A percentile compares a stretch with the other conserved stretches of the same genome.
Conservation (phyloP, 2,329 filamentous ascomycete genomes). For the Aspergillus ibericus region DNA sequence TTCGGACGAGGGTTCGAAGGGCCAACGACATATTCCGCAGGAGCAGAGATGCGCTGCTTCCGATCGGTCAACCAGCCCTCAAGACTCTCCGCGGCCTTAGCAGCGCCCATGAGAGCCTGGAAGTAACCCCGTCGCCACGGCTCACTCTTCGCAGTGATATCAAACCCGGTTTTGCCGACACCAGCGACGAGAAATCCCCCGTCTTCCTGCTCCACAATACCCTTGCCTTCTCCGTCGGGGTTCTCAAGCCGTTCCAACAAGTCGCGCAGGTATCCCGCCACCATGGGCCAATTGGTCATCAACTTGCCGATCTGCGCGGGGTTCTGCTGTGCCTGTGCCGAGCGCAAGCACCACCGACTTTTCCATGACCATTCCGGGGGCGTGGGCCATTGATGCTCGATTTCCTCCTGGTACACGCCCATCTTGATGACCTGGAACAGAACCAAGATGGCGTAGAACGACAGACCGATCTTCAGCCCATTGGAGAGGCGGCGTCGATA, state of each 20-base stretch:
- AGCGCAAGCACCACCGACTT: conserved; percentile 67
- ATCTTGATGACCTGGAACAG: conserved; percentile 63
- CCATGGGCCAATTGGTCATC: conserved; percentile 67
- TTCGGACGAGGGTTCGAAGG: conserved; percentile 80
- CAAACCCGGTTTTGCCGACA: conserved; percentile 59
- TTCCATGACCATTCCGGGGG: conserved; percentile 77
- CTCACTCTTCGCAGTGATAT: conserved; percentile 74
- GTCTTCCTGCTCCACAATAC: conserved; percentile 55
- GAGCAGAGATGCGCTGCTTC: conserved; percentile 65
- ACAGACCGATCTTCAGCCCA: conserved; percentile 68
- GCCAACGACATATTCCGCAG: conserved; percentile 71
- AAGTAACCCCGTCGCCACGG: conserved; percentile 85
- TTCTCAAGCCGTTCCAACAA: conserved; percentile 70
- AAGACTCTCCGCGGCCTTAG: conserved; percentile 73
- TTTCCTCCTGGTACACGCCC: conserved; percentile 69
- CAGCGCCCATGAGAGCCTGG: conserved; percentile 74
- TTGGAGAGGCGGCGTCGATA: conserved; percentile 56
- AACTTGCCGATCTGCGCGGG: conserved; percentile 55
- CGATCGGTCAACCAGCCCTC: conserved; percentile 76
- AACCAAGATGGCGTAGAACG: conserved; percentile 67
- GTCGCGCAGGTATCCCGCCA: conserved; percentile 60
- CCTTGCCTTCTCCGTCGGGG: conserved; percentile 65
- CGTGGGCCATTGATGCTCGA: conserved; percentile 75
- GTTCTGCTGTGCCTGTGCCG: conserved; percentile 61
- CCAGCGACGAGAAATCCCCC: conserved; percentile 57